Base-by-base conservation (phyloP, 345 rosid species). In the Psidium friedrichsthalianum region DNA sequence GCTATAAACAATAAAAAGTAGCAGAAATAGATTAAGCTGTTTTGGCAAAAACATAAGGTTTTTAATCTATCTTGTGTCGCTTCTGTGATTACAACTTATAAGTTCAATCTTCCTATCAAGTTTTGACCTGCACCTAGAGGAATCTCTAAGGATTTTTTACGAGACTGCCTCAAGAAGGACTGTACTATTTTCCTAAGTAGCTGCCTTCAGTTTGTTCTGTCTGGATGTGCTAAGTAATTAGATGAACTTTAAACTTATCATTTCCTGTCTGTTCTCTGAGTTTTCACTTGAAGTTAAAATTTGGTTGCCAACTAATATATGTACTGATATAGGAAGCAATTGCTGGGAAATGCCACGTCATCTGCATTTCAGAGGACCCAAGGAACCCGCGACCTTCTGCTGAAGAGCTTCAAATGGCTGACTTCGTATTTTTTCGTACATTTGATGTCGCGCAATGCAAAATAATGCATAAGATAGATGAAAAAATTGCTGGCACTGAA, bases 281-380 rank as follows among this genome's bases (percentile, higher is more conserved):
- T 69, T 69, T 32, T 54, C 24, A 53, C 56, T 64, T 53, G 49
- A 14, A 69, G 47, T 76, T 81, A 29, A 55, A 56, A 51, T 56
- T 82, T 82, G 25, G 82, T 9, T 14, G 22, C 78, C 56, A 57
- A 40, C 82, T 69, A 83, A 54, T 53, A 29, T 82, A 51, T 81
- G 54, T 56, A 44, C 84, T 85, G 29, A 64, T 82, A 87, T 91
- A 96, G 99, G 99, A 95, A 91, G 90, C 95, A 82, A 93, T 97
- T 87, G 91, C 93, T 85, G 99, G 99, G 82, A 97, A 96, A 87
- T 97, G 99, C 93, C 90, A 92, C 86, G 96, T 96, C 74, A 82
- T 95, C n/a, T 97, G 98, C 91, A 91, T 86, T 85, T 94, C 99
- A 83, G 94, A 91, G 86, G 98, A 97, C 85, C 56, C 56, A 83